phyloP scores from a whole-genome alignment of 2,329 filamentous ascomycete species.

The Cryphonectria naterciae region DNA sequence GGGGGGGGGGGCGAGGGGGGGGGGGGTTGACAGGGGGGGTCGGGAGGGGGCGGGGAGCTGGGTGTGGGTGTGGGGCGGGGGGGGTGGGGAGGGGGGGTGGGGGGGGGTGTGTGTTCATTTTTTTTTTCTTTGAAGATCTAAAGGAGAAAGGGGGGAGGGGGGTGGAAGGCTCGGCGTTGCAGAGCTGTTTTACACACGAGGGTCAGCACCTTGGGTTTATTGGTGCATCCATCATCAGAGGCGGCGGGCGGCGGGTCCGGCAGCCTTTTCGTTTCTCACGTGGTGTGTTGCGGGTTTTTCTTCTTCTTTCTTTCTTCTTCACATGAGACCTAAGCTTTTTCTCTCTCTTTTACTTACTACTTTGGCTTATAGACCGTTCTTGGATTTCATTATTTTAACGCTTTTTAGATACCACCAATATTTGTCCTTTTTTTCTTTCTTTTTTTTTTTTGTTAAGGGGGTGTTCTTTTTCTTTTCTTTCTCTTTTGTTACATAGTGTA shows the following conservation, averaged over 20 bases:
- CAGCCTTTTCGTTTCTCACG: background rate
- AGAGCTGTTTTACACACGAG: background rate
- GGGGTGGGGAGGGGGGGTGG: too few relatives aligned
- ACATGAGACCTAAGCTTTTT: background rate
- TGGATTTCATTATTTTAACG: background rate
- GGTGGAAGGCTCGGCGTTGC: background rate
- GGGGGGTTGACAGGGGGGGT: too few relatives aligned
- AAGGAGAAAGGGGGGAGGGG: background rate
- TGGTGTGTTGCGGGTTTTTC: background rate
- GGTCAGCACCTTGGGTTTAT: background rate
- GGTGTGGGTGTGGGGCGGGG: too few relatives aligned
- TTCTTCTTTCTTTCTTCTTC: background rate
- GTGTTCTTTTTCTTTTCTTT: background rate
- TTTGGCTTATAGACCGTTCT: conserved; percentile 10
- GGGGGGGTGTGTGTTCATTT: conserved; percentile 9
- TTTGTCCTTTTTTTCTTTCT: background rate
- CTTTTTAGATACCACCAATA: conserved; percentile 26
- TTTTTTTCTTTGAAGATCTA: conserved; percentile 9
- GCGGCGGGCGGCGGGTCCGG: conserved; percentile 5
- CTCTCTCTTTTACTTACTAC: background rate
- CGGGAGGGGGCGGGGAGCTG: background rate
- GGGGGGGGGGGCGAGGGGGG: too few relatives aligned
- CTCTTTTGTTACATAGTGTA: background rate
- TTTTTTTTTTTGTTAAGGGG: background rate
- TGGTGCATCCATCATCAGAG: background rate